Evolutionary conservation across 2,329 filamentous ascomycete genomes (phyloP).

Genomic region (Aciculosporium take): DNA sequence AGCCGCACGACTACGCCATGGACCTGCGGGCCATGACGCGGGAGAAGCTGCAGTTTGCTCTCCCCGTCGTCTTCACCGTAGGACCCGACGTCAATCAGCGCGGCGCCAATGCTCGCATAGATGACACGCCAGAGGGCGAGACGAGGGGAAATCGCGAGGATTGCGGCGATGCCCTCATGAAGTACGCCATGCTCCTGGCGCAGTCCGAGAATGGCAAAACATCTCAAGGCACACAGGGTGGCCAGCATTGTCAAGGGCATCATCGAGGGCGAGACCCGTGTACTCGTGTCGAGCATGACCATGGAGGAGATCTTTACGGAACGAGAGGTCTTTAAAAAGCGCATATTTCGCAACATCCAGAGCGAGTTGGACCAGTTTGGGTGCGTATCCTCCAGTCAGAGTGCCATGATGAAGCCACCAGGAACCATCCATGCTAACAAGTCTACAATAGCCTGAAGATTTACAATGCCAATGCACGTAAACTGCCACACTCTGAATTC

Average conservation of each 20-base stretch:
- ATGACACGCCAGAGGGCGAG: constrained; percentile 6
- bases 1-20: constrained; percentile 71
- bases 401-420: neutral
- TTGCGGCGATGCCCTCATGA: constrained; percentile 51
- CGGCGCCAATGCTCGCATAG: constrained; percentile 26
- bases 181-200: constrained; percentile 70
- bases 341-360: constrained; percentile 63
- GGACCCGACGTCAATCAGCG: constrained; percentile 58
- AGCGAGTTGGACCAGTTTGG: constrained; percentile 62
- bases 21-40: constrained; percentile 77
- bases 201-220: constrained; percentile 39
- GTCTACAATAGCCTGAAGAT: constrained; percentile 42
- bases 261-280: constrained; percentile 76
- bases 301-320: constrained; percentile 83
- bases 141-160: constrained; percentile 28
- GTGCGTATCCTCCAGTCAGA: neutral
- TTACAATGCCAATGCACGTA: constrained; percentile 42
- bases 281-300: constrained; percentile 76
- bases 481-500: neutral
- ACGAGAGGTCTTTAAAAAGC: constrained; percentile 61
- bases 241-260: constrained; percentile 81
- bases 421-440: neutral
- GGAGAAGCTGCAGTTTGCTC: constrained; percentile 71
- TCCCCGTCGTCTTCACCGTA: constrained; percentile 76
- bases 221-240: constrained; percentile 42